Evolutionary conservation across 139 green algal genomes (phyloP), one percentile per base, ranked within the genome.

Genomic region (Picochlorum sp.): DNA sequence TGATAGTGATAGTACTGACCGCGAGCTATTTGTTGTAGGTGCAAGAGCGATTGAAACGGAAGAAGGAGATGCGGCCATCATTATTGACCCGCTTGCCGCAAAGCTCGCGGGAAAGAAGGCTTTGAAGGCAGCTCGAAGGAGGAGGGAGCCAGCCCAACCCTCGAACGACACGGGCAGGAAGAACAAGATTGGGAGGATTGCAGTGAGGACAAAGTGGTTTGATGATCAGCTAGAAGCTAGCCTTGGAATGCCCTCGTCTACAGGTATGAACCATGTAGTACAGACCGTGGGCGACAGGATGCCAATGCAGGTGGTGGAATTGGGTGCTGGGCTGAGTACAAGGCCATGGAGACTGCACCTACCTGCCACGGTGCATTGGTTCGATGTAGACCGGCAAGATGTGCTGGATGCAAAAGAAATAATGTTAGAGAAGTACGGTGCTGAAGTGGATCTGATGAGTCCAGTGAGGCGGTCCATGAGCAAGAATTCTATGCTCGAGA

Each of bases 301-400:
- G 7, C 39, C 39, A 26, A n/a, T 47, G 39, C 55, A 73, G 29
- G 50, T 74, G 16, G 65, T 73, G 12, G 40, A 66, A n/a, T 41
- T 77, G 50, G 73, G 69, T 3, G 67, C 79, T 2, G 83, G 83
- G 7, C 78, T 88, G 70, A 81, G 88, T 65, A 74, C 70, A 0
- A 67, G 81, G 1, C 72, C 83, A 0, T 89, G 81, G 79, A 70
- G 83, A 3, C 64, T 91, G 33, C 25, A 59, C 26, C 64, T 91
- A 25, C 82, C 83, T 2, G 57, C 50, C 5, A 69, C 51, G 1
- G 31, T 85, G 36, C 5, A 16, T 28, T 89, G 81, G 81, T 78
- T 82, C 57, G 83, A 90, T 57, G 51, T 91, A 25, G 79, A 89
- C 59, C 25, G 45, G 2, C 24, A 29, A 3, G 77, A 81, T 28